Evolutionary conservation across 192 early-diverging fungal species (phyloP).

Genomic region (Umbelopsis ramanniana): DNA sequence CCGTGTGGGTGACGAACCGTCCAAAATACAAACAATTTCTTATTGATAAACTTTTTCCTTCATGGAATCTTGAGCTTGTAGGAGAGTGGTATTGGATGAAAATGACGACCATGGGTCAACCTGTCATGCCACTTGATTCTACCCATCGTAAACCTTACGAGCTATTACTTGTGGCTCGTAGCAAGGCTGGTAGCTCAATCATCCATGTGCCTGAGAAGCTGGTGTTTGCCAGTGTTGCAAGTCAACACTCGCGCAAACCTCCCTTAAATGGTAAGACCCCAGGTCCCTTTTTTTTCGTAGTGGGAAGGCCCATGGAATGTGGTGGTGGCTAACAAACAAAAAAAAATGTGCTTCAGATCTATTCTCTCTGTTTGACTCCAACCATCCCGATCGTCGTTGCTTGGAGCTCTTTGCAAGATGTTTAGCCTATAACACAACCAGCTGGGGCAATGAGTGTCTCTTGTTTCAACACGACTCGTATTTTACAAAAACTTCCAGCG

Average conservation of each 20-base stretch:
- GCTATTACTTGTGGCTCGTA: conserved; percentile 55
- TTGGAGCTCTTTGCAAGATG: conserved; percentile 74
- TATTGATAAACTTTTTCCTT: conserved; percentile 64
- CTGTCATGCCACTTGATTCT: conserved; percentile 45
- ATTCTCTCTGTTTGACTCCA: conserved; percentile 29
- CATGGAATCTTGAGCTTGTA: conserved; percentile 60
- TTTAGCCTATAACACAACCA: conserved; percentile 55
- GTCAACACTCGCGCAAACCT: conserved; percentile 69
- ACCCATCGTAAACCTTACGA: conserved; percentile 71
- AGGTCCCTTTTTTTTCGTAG: conserved; percentile 8
- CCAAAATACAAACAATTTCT: conserved; percentile 64
- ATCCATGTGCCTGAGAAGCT: conserved; percentile 26
- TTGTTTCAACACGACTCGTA: conserved; percentile 55
- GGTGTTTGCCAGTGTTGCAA: conserved; percentile 59
- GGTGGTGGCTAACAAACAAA: conserved; percentile 5
- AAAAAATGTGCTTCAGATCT: conserved; percentile 33
- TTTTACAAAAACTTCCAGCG: not conserved
- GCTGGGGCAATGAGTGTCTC: conserved; percentile 76
- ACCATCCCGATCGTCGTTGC: conserved; percentile 30
- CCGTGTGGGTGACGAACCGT: conserved; percentile 77
- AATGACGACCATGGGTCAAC: conserved; percentile 48
- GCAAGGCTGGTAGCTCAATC: not conserved
- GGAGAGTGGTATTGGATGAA: conserved; percentile 74
- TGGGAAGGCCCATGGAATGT: not conserved
- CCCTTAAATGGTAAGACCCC: conserved; percentile 48